Evolutionary conservation across 176 grass and related monocot genomes (phyloP).

Genomic region (Saccharum spontaneum): DNA sequence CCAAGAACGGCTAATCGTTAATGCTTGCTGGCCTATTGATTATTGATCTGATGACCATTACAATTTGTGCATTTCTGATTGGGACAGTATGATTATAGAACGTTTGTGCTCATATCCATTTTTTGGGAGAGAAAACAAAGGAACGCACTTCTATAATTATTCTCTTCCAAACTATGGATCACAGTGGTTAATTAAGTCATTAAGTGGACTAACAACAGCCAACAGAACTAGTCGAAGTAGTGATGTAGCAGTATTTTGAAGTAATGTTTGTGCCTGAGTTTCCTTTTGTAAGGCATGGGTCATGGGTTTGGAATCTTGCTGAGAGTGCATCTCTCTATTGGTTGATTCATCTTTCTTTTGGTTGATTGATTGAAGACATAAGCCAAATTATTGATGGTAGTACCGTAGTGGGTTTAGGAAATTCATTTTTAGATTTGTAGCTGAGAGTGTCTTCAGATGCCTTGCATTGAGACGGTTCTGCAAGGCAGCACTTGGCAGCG

Average conservation of each 20-base stretch:
- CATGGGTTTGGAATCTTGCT: slow-evolving; percentile 6
- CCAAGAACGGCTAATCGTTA: neutral
- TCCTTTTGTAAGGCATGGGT: neutral
- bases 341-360: neutral
- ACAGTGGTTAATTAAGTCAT: neutral
- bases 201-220: slow-evolving; percentile 4
- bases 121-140: neutral
- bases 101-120: neutral
- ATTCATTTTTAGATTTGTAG: neutral
- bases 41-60: neutral
- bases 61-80: neutral
- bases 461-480: neutral
- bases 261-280: neutral
- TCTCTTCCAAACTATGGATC: slow-evolving; percentile 12
- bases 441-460: neutral
- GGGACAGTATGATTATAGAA: neutral
- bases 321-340: neutral
- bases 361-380: neutral
- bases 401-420: neutral
- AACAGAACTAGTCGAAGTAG: neutral
- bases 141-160: neutral
- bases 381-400: neutral
- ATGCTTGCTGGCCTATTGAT: slow-evolving; percentile 3
- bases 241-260: slow-evolving; percentile 10
- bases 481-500: slow-evolving; percentile 15